Evolutionary conservation across 2,329 filamentous ascomycete genomes (phyloP), one percentile per base, ranked within the genome.

Genomic region (Monilinia laxa): DNA sequence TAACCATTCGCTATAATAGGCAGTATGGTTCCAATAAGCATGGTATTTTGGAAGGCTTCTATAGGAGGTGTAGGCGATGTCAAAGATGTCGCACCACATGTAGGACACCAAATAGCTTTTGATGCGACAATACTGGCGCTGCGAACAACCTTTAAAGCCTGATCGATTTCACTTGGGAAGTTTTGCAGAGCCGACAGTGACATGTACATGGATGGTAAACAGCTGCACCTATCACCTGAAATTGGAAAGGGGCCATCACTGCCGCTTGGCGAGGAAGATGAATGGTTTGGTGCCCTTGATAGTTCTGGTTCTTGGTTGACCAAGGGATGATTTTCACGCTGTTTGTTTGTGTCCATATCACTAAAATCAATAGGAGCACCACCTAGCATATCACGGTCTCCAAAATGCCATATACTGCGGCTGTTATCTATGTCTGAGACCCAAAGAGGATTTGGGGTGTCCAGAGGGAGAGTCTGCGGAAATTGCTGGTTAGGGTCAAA

Each of bases 1-100:
- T 88, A 88, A 10, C 84, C 83, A 73, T 86, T 83, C 64, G 82
- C 84, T 55, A 85, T 81, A 11, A 84, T 83, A 1, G 85, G 85
- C 4, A 88, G 77, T 40, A 88, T 79, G 2, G 85, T 82, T 9
- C 81, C 84, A 4, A 88, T 77, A 63, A 86, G 79, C 84, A 87
- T 87, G 60, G 83, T 79, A 72, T 81, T 87, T 73, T 88, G 86
- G 68, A 85, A 84, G 40, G 79, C 71, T 62, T 84, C 81, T 62
- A 86, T 80, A 28, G 81, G 78, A 1, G 79, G 77, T 0, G 77
- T 74, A 40, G 75, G 70, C 7, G 81, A 78, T 10, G 77, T 72
- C 20, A 79, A 56, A 42, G 78, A 65, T 45, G 78, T 75, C 31
- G 78, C 76, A 62, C 80, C 81, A 76, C 86, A 88, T 20, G 75